A percentile compares a stretch with the other conserved stretches of the same genome.
phyloP scores from a whole-genome alignment of 2,329 filamentous ascomycete species.

The Ophiocordyceps robertsii region DNA sequence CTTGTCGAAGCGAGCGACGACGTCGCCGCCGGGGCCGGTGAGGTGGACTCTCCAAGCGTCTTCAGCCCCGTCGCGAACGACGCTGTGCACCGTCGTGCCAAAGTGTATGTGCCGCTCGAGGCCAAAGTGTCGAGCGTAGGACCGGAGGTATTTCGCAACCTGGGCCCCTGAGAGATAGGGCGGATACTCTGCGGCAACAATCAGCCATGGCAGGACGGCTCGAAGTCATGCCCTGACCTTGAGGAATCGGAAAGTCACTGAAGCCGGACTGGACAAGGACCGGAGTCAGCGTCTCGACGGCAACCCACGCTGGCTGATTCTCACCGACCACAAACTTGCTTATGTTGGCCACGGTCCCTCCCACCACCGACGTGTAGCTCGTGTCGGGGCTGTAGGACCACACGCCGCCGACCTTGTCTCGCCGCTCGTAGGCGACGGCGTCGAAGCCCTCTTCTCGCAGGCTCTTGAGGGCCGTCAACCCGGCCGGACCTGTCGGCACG shows the following conservation, averaged over 20 bases:
- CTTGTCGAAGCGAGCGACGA: constrained; percentile 20
- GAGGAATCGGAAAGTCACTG: constrained; percentile 22
- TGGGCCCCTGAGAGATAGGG: constrained; percentile 10
- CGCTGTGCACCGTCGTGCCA: constrained; percentile 9
- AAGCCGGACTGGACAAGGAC: constrained; percentile 14
- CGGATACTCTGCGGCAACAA: constrained; percentile 4
- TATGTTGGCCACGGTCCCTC: constrained; percentile 2
- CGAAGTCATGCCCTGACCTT: constrained; percentile 5
- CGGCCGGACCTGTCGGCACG: not conserved
- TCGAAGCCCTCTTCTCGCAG: constrained; percentile 29
- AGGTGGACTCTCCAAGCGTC: constrained; percentile 1
- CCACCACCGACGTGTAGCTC: constrained; percentile 1
- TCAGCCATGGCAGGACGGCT: too few relatives aligned
- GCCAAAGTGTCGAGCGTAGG: constrained; percentile 19
- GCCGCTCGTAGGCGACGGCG: constrained; percentile 27
- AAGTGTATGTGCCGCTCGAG: constrained; percentile 15
- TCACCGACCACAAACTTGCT: constrained; percentile 4
- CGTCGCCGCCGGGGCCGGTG: not conserved
- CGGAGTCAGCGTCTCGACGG: not conserved
- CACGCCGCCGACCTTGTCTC: constrained; percentile 25
- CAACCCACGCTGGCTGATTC: too few relatives aligned
- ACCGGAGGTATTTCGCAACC: constrained; percentile 19
- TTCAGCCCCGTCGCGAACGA: constrained; percentile 5
- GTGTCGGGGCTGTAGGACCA: constrained; percentile 14
- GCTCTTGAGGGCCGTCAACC: constrained; percentile 17